Evolutionary conservation across 345 rosid genomes (phyloP).

Genomic region (Zanthoxylum bungeanum): DNA sequence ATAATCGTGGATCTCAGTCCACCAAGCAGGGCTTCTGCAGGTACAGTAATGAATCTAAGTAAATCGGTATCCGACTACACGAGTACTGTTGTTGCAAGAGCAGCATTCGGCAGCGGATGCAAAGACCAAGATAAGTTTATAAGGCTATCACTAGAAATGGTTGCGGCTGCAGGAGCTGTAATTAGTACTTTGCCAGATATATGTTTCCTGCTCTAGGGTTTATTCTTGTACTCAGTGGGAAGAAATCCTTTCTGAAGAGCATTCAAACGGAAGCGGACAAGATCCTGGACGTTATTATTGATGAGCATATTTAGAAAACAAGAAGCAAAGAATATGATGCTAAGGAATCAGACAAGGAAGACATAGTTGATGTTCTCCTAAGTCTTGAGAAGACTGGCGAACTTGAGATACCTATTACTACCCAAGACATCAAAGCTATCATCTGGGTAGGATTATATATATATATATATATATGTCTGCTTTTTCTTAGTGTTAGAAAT

Average conservation of each 20-base stretch:
- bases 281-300: neutral
- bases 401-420: neutral
- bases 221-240: neutral
- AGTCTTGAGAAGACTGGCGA: conserved; percentile 3
- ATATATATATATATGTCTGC: neutral
- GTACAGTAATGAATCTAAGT: neutral
- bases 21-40: neutral
- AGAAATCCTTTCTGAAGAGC: neutral
- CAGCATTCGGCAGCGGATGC: conserved; percentile 1
- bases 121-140: conserved; percentile 1
- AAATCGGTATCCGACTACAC: neutral
- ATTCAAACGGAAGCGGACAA: conserved; percentile 1
- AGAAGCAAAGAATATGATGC: neutral
- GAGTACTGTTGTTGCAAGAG: conserved; percentile 2
- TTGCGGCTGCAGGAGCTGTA: neutral
- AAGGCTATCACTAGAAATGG: conserved; percentile 2
- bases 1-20: neutral
- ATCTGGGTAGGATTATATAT: neutral
- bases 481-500: neutral
- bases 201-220: neutral
- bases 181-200: neutral
- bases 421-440: neutral
- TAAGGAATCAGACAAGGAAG: neutral
- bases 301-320: conserved; percentile 5
- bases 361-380: conserved; percentile 1